Evolutionary conservation across 257 asterid species (phyloP), one percentile per base, ranked within the genome.

Genomic region (Nicotiana obtusifolia): DNA sequence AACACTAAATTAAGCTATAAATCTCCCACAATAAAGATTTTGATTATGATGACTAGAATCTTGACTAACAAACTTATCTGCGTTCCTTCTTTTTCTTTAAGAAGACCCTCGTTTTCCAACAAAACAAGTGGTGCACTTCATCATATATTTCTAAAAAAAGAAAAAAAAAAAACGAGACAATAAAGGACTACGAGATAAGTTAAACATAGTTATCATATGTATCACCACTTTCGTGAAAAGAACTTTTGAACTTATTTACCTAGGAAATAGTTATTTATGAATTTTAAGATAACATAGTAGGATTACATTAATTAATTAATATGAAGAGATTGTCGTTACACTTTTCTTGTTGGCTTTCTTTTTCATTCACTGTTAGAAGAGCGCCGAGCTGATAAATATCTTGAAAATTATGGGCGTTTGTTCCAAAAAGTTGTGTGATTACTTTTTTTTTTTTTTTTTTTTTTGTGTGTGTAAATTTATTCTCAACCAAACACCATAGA

Each of bases 41-140:
- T 73, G 62, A 47, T 47, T 73, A 73, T 73, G 79, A 73, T 73
- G 60, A 47, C 62, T 60, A 24, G 24, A 73, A 73, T 73, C 37
- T 24, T 73, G 61, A 73, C 41, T 47, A 22, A 10, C 24, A 14
- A 24, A 20, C 20, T 26, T 73, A 41, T 73, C 61, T 73, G 24
- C 0, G 14, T 47, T 73, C 77, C 77, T 69, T 5, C 31, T 10
- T 68, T 68, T n/a, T 10, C 76, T 67, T 35, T 68, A 35, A 68
- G 14, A 10, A 19, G 24, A 35, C 15, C 77, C 19, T 68, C 77
- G 19, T 37, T 68, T 35, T 35, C 13, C 22, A 60, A 60, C 15
- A n/a, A n/a, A 60, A 20, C 4, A 60, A 60, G 65, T 59, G 64
- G 64, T 57, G 26, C 64, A 19, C 26, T n/a, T n/a, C 64, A 57